Evolutionary conservation across 371 early-diverging fungal species (phyloP).

Genomic region (Coemansia sp.): DNA sequence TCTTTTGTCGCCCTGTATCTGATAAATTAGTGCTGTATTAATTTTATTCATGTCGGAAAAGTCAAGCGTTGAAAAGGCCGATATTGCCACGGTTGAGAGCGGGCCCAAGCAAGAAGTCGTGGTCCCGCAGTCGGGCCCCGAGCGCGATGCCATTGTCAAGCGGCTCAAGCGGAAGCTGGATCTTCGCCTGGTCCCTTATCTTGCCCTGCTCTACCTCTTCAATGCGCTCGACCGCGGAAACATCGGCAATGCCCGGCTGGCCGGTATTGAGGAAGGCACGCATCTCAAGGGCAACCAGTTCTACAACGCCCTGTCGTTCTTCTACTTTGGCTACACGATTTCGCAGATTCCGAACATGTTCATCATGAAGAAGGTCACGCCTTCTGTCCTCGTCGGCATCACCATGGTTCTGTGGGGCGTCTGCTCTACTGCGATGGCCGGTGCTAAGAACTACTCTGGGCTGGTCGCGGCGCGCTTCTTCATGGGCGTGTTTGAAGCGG

Average conservation of each 20-base stretch:
- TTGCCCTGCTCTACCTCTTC: slow-evolving; percentile 69
- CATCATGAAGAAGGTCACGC: slow-evolving; percentile 61
- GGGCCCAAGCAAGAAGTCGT: slow-evolving; percentile 9
- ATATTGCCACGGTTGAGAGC: not conserved
- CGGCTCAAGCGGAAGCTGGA: slow-evolving; percentile 66
- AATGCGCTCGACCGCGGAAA: slow-evolving; percentile 76
- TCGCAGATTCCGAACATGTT: slow-evolving; percentile 67
- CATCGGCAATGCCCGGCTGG: slow-evolving; percentile 56
- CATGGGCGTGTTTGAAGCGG: slow-evolving; percentile 70
- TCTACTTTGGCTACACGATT: slow-evolving; percentile 74
- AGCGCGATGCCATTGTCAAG: slow-evolving; percentile 28
- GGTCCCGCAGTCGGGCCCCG: slow-evolving; percentile 32
- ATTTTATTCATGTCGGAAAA: slow-evolving; percentile 1
- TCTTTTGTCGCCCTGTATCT: no score
- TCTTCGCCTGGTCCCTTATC: slow-evolving; percentile 64
- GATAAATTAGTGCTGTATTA: not conserved
- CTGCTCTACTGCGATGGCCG: slow-evolving; percentile 52
- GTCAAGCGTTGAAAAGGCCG: slow-evolving; percentile 6
- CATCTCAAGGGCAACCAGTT: slow-evolving; percentile 48
- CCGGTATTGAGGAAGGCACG: slow-evolving; percentile 31
- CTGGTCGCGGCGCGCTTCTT: slow-evolving; percentile 59
- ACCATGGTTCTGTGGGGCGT: slow-evolving; percentile 67
- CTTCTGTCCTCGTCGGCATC: slow-evolving; percentile 58
- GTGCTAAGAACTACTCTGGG: slow-evolving; percentile 29
- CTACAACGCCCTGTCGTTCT: slow-evolving; percentile 63